These are phyloP conservation scores for Antrodiella citrinella DNA, from an alignment of 768 basidiomycete species.

Conservation along the genomic window DNA sequence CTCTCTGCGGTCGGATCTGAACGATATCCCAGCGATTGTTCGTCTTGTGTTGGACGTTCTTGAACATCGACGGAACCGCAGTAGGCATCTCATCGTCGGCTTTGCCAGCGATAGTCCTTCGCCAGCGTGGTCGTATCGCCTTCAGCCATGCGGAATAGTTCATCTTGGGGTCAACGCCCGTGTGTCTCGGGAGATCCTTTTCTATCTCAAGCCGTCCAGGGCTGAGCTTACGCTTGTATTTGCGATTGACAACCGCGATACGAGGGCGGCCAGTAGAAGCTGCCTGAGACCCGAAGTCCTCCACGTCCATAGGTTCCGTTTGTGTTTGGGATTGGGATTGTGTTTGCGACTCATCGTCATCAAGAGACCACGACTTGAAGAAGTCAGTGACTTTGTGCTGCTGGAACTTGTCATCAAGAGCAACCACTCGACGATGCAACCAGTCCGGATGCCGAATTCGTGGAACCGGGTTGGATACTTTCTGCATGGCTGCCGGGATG, in stretches of 20 bases:
- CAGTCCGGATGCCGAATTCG: slow-evolving; percentile 96
- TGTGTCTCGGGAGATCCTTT: slow-evolving; percentile 16
- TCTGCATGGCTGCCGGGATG: slow-evolving; percentile 98
- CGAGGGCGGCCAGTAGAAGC: slow-evolving; percentile 26
- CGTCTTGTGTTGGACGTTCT: slow-evolving; percentile 45
- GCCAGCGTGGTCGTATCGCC: slow-evolving; percentile 76
- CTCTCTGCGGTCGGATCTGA: slow-evolving; percentile 74
- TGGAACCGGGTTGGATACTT: slow-evolving; percentile 92
- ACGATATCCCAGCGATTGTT: slow-evolving; percentile 86
- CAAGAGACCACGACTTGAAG: slow-evolving; percentile 43
- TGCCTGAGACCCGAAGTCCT: slow-evolving; percentile 13
- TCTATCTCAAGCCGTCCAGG: background rate
- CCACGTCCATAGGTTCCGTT: slow-evolving; percentile 47
- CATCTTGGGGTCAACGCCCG: slow-evolving; percentile 45
- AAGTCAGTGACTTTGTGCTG: slow-evolving; percentile 98
- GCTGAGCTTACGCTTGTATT: slow-evolving; percentile 14
- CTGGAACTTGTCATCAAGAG: slow-evolving; percentile 91
- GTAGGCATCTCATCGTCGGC: slow-evolving; percentile 25
- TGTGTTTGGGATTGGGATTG: slow-evolving; percentile 24
- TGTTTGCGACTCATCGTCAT: slow-evolving; percentile 22
- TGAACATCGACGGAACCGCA: slow-evolving; percentile 69
- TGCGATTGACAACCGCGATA: slow-evolving; percentile 47
- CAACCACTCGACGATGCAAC: slow-evolving; percentile 86
- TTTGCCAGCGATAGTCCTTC: slow-evolving; percentile 41
- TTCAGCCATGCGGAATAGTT: slow-evolving; percentile 75